Evolutionary conservation across 352 stramenopile species (phyloP).

Genomic region (Globisporangium echinulatum): DNA sequence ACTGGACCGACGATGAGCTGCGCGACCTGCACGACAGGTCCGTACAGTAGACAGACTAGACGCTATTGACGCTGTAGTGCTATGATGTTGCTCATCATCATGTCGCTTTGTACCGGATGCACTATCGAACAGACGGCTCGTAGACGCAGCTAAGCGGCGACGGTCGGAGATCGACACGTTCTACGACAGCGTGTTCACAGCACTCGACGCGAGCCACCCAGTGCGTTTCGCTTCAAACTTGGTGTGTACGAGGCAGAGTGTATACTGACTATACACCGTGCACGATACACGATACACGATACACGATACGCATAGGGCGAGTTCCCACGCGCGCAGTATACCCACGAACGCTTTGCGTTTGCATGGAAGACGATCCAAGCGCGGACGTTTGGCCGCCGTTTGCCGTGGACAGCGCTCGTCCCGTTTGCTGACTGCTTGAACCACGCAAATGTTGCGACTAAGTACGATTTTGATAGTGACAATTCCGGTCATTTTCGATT

Average conservation of each 20-base stretch:
- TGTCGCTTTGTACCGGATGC: no score
- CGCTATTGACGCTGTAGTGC: neutral
- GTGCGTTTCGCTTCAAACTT: slow-evolving; percentile 14
- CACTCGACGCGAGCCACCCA: slow-evolving; percentile 41
- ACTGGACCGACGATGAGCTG: slow-evolving; percentile 72
- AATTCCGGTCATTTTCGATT: slow-evolving; percentile 55
- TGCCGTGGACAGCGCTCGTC: slow-evolving; percentile 89
- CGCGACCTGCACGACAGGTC: slow-evolving; percentile 65
- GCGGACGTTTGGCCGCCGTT: slow-evolving; percentile 84
- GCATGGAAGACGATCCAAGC: slow-evolving; percentile 88
- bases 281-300: neutral
- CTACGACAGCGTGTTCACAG: slow-evolving; percentile 44
- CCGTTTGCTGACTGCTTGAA: slow-evolving; percentile 92
- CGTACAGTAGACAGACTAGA: neutral
- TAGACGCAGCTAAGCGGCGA: slow-evolving; percentile 38
- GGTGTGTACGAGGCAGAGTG: neutral
- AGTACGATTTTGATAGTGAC: slow-evolving; percentile 78
- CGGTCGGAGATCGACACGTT: slow-evolving; percentile 47
- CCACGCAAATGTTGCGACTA: slow-evolving; percentile 86
- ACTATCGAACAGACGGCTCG: slow-evolving; percentile 22
- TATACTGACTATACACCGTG: slow-evolving; percentile 3
- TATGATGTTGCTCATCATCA: neutral
- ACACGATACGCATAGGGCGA: slow-evolving; percentile 20
- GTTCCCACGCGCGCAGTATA: slow-evolving; percentile 51
- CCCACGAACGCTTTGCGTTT: slow-evolving; percentile 64